These are phyloP conservation scores for Globisporangium cylindrosporum DNA, from an alignment of 352 stramenopile genomes.

Conservation along the genomic window DNA sequence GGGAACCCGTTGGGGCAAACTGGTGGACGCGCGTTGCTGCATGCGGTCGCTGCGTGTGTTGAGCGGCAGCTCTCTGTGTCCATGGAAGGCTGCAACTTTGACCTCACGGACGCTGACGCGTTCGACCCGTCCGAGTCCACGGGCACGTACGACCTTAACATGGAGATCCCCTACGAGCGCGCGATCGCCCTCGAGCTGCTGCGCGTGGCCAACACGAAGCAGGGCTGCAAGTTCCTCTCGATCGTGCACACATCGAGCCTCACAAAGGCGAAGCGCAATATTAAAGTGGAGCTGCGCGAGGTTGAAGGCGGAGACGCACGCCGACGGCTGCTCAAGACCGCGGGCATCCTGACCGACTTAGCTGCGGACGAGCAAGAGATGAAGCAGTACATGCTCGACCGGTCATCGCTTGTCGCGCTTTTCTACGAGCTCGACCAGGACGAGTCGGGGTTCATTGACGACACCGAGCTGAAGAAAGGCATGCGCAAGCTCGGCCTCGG, in stretches of 20 bases:
- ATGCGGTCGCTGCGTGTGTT: constrained; percentile 54
- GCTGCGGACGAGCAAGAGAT: constrained; percentile 26
- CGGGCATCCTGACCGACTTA: constrained; percentile 54
- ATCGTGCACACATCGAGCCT: constrained; percentile 43
- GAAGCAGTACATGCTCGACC: constrained; percentile 40
- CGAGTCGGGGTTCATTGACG: constrained; percentile 63
- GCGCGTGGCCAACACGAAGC: constrained; percentile 66
- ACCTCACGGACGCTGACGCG: constrained; percentile 52
- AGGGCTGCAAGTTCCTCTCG: constrained; percentile 82
- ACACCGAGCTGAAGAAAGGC: constrained; percentile 46
- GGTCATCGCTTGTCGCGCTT: constrained; percentile 41
- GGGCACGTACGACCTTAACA: constrained; percentile 72
- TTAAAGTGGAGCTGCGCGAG: constrained; percentile 66
- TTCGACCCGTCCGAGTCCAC: constrained; percentile 74
- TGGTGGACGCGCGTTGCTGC: constrained; percentile 54
- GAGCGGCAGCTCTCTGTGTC: constrained; percentile 53
- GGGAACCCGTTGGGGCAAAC: constrained; percentile 68
- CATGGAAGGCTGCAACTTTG: constrained; percentile 78
- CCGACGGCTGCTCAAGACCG: constrained; percentile 59
- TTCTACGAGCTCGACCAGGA: constrained; percentile 72
- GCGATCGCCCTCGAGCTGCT: constrained; percentile 70
- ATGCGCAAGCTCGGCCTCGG: constrained; percentile 48
- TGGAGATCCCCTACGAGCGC: constrained; percentile 73
- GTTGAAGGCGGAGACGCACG: constrained; percentile 35
- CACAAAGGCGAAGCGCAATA: constrained; percentile 46